Percentiles rank a stretch among this genome's conserved stretches.
phyloP scores from a whole-genome alignment of 2,329 filamentous ascomycete species.

The Sporothrix luriei region DNA sequence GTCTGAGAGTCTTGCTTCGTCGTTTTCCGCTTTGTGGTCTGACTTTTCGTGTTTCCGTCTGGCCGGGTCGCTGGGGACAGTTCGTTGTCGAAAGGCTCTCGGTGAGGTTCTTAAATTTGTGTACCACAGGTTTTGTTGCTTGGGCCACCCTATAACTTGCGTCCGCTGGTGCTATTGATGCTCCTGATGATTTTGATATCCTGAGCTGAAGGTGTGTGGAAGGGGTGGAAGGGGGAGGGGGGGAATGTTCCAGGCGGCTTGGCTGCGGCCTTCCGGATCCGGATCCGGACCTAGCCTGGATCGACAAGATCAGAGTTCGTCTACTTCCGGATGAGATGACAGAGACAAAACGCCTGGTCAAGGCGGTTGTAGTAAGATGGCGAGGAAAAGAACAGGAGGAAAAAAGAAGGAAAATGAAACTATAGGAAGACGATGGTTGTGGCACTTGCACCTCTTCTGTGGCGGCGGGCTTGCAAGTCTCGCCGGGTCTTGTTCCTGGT shows the following conservation, averaged over 20 bases:
- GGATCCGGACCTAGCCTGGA: constrained; percentile 13
- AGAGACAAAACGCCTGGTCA: neutral
- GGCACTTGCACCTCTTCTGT: neutral
- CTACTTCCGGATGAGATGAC: neutral
- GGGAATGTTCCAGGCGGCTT: neutral
- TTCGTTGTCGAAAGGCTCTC: neutral
- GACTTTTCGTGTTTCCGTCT: neutral
- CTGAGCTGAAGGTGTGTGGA: neutral
- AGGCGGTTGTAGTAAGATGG: neutral
- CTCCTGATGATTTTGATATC: neutral
- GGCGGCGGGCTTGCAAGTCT: neutral
- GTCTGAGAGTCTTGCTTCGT: constrained; percentile 7
- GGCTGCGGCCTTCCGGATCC: constrained; percentile 20
- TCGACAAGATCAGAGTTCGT: constrained; percentile 1
- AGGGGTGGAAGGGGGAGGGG: too few relatives aligned
- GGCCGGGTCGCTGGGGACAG: neutral
- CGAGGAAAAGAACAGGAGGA: neutral
- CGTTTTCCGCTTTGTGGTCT: neutral
- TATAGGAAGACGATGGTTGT: neutral
- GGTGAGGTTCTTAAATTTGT: neutral
- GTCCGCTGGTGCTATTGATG: neutral
- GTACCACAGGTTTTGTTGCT: neutral
- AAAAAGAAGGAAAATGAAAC: neutral
- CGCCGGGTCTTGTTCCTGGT: neutral
- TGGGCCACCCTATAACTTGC: neutral